A percentile compares a stretch with the other conserved stretches of the same genome.
phyloP scores from a whole-genome alignment of 805 yeast species.

The Nakazawaea anatomiae region DNA sequence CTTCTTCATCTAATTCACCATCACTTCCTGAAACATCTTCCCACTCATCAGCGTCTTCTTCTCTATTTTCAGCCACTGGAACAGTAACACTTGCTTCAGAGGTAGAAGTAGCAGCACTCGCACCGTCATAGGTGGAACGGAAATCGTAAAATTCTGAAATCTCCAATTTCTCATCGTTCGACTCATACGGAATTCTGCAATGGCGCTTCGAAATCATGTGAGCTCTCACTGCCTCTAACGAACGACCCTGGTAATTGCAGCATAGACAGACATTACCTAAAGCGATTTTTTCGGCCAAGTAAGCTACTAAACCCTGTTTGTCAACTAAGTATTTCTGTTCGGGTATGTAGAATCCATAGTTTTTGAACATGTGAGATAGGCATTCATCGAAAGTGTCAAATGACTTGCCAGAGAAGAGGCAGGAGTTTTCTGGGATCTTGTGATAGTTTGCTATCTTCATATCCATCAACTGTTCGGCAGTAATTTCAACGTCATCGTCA shows the following conservation, averaged over 20 bases:
- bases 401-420: constrained; percentile 40
- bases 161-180: constrained; percentile 68
- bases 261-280: constrained; percentile 78
- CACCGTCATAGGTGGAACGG: constrained; percentile 48
- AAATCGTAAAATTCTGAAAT: constrained; percentile 84
- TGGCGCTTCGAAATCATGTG: constrained; percentile 86
- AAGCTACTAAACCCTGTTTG: constrained; percentile 63
- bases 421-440: constrained; percentile 42
- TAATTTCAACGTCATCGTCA: constrained; percentile 11
- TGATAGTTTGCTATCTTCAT: constrained; percentile 40
- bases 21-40: constrained; percentile 24
- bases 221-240: constrained; percentile 79
- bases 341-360: constrained; percentile 85
- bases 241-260: constrained; percentile 81
- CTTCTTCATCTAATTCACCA: constrained; percentile 25
- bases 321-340: constrained; percentile 68
- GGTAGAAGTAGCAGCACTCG: constrained; percentile 10
- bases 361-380: constrained; percentile 67
- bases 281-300: constrained; percentile 75
- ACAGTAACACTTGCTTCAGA: constrained; percentile 18
- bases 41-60: constrained; percentile 27
- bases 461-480: constrained; percentile 26
- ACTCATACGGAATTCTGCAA: constrained; percentile 83
- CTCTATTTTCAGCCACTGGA: constrained; percentile 4
- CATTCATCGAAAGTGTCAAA: constrained; percentile 36